These are phyloP conservation scores for Alternaria hordeiaustralica DNA, from an alignment of 2,329 filamentous ascomycete genomes.

Conservation along the genomic window DNA sequence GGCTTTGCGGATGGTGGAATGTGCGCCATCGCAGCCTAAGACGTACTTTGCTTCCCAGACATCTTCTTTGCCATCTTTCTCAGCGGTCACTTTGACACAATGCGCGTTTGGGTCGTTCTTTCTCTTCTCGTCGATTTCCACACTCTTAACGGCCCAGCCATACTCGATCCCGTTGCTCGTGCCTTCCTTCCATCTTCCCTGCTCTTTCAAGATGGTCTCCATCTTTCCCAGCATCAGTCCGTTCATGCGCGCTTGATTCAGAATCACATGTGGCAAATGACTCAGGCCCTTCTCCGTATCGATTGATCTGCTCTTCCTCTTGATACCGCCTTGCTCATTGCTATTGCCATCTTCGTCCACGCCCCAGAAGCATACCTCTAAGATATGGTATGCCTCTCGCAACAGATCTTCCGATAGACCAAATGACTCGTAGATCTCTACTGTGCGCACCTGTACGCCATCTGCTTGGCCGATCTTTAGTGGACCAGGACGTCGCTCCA, in stretches of 20 bases:
- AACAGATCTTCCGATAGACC: conserved; percentile 68
- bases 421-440: conserved; percentile 77
- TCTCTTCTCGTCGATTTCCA: conserved; percentile 58
- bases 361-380: conserved; percentile 64
- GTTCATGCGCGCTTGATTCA: conserved; percentile 77
- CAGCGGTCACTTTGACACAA: conserved; percentile 41
- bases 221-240: conserved; percentile 62
- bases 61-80: conserved; percentile 38
- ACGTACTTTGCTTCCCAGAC: conserved; percentile 49
- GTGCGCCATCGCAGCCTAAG: conserved; percentile 59
- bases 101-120: conserved; percentile 40
- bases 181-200: conserved; percentile 32
- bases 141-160: conserved; percentile 57
- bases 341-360: conserved; percentile 33
- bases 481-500: conserved; percentile 64
- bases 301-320: conserved; percentile 51
- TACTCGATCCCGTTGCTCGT: conserved; percentile 59
- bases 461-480: conserved; percentile 68
- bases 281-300: conserved; percentile 67
- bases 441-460: conserved; percentile 68
- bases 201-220: conserved; percentile 41
- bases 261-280: conserved; percentile 69
- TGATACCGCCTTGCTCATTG: conserved; percentile 49
- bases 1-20: conserved; percentile 59
- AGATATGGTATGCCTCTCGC: conserved; percentile 70